These are phyloP conservation scores for Steccherinum ochraceum DNA, from an alignment of 768 basidiomycete species.

Conservation along the genomic window DNA sequence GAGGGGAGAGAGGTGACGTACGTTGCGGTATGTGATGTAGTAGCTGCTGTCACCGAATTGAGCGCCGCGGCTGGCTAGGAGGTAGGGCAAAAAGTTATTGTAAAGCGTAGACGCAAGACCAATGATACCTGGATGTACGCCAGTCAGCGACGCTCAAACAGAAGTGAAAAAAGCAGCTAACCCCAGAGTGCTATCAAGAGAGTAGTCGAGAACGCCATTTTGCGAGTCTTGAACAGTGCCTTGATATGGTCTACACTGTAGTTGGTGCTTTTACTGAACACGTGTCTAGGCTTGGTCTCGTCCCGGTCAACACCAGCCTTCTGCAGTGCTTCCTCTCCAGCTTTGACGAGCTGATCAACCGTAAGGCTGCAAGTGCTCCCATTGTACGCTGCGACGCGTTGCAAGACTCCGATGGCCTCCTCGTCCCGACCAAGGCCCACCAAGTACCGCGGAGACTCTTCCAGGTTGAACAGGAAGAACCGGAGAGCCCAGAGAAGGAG, in stretches of 20 bases:
- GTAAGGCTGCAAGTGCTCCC: slow-evolving; percentile 35
- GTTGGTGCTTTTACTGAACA: slow-evolving; percentile 35
- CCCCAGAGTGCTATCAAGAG: slow-evolving; percentile 43
- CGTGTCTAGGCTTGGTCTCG: slow-evolving; percentile 7
- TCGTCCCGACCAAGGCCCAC: slow-evolving; percentile 47
- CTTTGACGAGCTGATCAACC: slow-evolving; percentile 35
- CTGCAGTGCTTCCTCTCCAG: slow-evolving; percentile 19
- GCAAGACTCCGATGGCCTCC: slow-evolving; percentile 43
- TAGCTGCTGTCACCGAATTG: slow-evolving; percentile 29
- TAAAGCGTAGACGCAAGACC: slow-evolving; percentile 30
- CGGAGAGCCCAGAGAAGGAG: slow-evolving; percentile 48
- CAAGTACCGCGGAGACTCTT: slow-evolving; percentile 55
- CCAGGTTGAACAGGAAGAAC: slow-evolving; percentile 44
- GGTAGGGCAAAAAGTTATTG: slow-evolving; percentile 31
- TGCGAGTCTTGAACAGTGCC: slow-evolving; percentile 55
- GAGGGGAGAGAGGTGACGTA: slow-evolving; percentile 11
- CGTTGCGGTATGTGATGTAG: slow-evolving; percentile 31
- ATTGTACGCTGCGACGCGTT: slow-evolving; percentile 45
- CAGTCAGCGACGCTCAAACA: background rate
- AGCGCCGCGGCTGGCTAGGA: slow-evolving; percentile 29
- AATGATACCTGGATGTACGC: slow-evolving; percentile 21
- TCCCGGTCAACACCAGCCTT: slow-evolving; percentile 2
- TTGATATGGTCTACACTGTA: slow-evolving; percentile 41
- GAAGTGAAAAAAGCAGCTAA: slow-evolving; percentile 22
- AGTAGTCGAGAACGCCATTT: slow-evolving; percentile 60